Percentiles rank a stretch among this genome's conserved stretches.
Conservation (phyloP, 768 basidiomycete genomes). For the Fibroporia radiculosa region DNA sequence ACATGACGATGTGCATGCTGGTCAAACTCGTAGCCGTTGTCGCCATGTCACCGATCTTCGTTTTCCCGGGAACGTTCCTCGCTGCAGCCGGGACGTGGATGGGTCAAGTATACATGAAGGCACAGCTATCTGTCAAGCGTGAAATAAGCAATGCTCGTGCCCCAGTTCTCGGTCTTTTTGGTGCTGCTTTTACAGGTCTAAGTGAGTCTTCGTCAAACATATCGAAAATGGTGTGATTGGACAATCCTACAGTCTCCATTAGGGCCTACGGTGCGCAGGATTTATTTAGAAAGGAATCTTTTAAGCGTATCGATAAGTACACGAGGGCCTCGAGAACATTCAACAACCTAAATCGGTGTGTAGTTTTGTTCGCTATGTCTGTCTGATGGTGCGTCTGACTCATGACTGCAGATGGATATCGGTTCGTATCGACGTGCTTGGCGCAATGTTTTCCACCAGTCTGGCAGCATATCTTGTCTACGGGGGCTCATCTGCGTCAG, state of each 20-base stretch:
- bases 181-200: constrained; percentile 46
- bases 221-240: background rate
- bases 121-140: constrained; percentile 50
- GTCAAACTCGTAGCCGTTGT: constrained; percentile 30
- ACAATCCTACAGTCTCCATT: constrained; percentile 30
- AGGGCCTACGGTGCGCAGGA: constrained; percentile 50
- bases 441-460: constrained; percentile 39
- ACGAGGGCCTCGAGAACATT: constrained; percentile 32
- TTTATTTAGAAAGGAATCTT: constrained; percentile 33
- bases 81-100: constrained; percentile 31
- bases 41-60: constrained; percentile 32
- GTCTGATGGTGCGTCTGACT: background rate
- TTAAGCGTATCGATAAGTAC: constrained; percentile 41
- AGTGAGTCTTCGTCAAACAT: constrained; percentile 18
- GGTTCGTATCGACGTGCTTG: constrained; percentile 48
- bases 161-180: constrained; percentile 45
- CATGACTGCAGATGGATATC: constrained; percentile 32
- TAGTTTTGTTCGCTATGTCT: background rate
- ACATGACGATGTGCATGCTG: constrained; percentile 24
- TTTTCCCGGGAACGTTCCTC: constrained; percentile 30
- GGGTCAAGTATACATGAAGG: constrained; percentile 48
- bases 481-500: constrained; percentile 32
- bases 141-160: constrained; percentile 46
- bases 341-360: constrained; percentile 36
- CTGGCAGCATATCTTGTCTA: constrained; percentile 51